Base-by-base conservation (phyloP, 768 basidiomycete genomes). In the Trametes coccinea region DNA sequence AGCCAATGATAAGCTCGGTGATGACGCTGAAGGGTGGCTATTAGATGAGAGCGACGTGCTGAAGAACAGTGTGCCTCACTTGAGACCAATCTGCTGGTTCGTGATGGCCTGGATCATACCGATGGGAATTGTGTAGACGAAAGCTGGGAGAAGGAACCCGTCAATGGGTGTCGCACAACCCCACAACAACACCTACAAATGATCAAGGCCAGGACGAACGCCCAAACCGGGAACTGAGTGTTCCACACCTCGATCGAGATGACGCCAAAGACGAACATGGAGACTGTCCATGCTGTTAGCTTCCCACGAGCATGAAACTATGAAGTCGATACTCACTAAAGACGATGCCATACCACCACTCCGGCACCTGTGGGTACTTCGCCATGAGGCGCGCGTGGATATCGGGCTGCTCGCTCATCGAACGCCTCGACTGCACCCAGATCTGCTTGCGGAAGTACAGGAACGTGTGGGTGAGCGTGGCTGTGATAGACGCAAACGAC, bases 51-150 rank as follows among this genome's bases (percentile, higher is more conserved):
- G 7, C 11, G 66, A 31, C 60, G 66, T 65, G 59, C 63, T 31
- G 43, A 2, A 30, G 6, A 67, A 47, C 14, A 66, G 34, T 11
- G 3, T 9, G 5, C 71, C 75, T 40, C 72, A 73, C 72, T 82
- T 83, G 10, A 83, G 70, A 69, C 80, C 88, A 56, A 91, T 79
- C 72, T 90, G 87, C 67, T 89, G 86, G 72, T 92, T 92, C 33
- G 90, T 92, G 64, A 91, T 84, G 1, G 89, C 89, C 66, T 90
- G 86, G 61, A 92, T 90, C 83, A 90, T 86, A 65, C 88, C 90
- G 56, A 88, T 84, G 11, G 93, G 93, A 49, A 95, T 83, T 60
- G 88, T 80, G 67, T 92, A 93, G 66, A 88, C 69, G 65, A 77
- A 80, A 0, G 84, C 74, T 66, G 49, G 16, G 16, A 33, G 37